Percentiles rank a stretch among this genome's conserved stretches.
These are phyloP conservation scores for Didymella pinodella DNA, from an alignment of 2,329 filamentous ascomycete species.

Conservation along the genomic window DNA sequence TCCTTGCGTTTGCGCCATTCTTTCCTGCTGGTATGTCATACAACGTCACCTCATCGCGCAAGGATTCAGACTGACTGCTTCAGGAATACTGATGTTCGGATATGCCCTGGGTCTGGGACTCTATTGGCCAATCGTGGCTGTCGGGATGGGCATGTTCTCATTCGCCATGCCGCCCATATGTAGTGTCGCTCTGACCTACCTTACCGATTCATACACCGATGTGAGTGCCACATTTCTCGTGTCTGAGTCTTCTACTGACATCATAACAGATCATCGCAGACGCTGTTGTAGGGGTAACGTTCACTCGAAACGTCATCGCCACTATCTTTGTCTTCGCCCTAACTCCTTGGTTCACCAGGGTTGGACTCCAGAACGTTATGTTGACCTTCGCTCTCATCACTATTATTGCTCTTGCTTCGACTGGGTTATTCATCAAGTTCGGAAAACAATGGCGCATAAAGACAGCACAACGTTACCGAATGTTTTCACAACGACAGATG, in stretches of 20 bases:
- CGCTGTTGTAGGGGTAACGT: slow-evolving; percentile 55
- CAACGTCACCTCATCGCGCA: neutral
- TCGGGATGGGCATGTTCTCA: slow-evolving; percentile 19
- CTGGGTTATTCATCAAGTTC: slow-evolving; percentile 16
- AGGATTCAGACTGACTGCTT: neutral
- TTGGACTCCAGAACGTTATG: slow-evolving; percentile 21
- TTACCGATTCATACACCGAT: slow-evolving; percentile 45
- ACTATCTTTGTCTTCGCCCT: slow-evolving; percentile 59
- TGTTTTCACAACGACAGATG: slow-evolving; percentile 12
- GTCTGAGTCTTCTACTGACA: neutral
- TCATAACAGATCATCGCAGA: slow-evolving; percentile 53
- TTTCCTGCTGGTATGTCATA: slow-evolving; percentile 15
- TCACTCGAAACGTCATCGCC: slow-evolving; percentile 56
- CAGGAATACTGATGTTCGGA: slow-evolving; percentile 17
- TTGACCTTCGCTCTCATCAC: slow-evolving; percentile 22
- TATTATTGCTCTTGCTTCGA: slow-evolving; percentile 10
- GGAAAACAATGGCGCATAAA: slow-evolving; percentile 16
- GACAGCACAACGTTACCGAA: slow-evolving; percentile 8
- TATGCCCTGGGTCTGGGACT: slow-evolving; percentile 18
- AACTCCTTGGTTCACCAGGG: slow-evolving; percentile 50
- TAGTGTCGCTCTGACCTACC: slow-evolving; percentile 49
- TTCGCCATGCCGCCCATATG: slow-evolving; percentile 22
- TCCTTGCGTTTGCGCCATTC: slow-evolving; percentile 19
- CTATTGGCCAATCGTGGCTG: slow-evolving; percentile 21
- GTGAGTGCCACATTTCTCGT: neutral